A percentile compares a stretch with the other conserved stretches of the same genome.
These are phyloP conservation scores for Phyllosticta ampelicida DNA, from an alignment of 2,329 filamentous ascomycete genomes.

Conservation along the genomic window DNA sequence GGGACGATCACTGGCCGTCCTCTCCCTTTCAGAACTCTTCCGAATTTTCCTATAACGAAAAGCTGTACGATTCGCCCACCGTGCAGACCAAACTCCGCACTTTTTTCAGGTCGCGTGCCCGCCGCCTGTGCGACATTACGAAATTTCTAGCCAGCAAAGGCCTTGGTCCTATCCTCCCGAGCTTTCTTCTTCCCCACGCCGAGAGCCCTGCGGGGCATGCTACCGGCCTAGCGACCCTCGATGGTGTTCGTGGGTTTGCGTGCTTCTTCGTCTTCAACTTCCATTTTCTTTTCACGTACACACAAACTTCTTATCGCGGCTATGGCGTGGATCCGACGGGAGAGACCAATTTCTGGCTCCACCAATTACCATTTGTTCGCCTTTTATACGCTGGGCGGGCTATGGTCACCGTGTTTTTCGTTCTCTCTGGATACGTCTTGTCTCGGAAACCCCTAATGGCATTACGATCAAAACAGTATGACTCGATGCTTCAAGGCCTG, in stretches of 20 bases:
- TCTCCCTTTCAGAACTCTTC: neutral
- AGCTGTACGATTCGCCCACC: neutral
- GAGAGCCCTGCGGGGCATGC: neutral
- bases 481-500: constrained; percentile 32
- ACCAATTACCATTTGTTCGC: constrained; percentile 45
- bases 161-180: constrained; percentile 3
- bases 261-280: constrained; percentile 52
- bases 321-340: constrained; percentile 33
- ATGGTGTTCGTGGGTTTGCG: constrained; percentile 56
- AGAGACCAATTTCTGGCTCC: constrained; percentile 38
- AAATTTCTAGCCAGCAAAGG: neutral
- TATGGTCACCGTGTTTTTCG: constrained; percentile 46
- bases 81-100: neutral
- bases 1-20: neutral
- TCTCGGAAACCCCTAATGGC: constrained; percentile 35
- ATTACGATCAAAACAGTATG: constrained; percentile 32
- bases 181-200: constrained; percentile 2
- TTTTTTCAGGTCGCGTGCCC: constrained; percentile 2
- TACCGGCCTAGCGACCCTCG: constrained; percentile 28
- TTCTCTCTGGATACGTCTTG: constrained; percentile 44
- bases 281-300: constrained; percentile 49
- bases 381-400: constrained; percentile 48
- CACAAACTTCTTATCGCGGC: constrained; percentile 42
- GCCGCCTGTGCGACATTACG: constrained; percentile 2
- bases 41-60: constrained; percentile 1